These are phyloP conservation scores for Russula sp. DNA, from an alignment of 768 basidiomycete genomes.

Conservation along the genomic window DNA sequence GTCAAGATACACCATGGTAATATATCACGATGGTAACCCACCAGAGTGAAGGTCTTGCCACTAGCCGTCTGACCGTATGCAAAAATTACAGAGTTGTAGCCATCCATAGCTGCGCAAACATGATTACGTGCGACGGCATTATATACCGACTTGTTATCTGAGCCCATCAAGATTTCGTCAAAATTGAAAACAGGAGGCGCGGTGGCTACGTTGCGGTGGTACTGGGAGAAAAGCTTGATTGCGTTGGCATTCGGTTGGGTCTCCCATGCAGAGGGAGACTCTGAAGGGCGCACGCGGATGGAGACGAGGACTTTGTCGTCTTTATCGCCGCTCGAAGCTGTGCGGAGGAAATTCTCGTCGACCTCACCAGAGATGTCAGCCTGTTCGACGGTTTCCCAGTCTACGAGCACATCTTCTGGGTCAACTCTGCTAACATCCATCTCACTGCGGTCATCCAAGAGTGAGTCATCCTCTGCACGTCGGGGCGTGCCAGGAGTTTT, in stretches of 20 bases:
- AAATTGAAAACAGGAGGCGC: slow-evolving; percentile 52
- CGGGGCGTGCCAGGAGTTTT: slow-evolving; percentile 32
- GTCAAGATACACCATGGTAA: background rate
- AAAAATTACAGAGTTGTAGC: slow-evolving; percentile 93
- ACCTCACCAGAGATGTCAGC: slow-evolving; percentile 63
- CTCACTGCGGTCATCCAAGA: slow-evolving; percentile 47
- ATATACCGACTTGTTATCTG: slow-evolving; percentile 75
- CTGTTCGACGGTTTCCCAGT: slow-evolving; percentile 62
- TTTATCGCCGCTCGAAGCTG: slow-evolving; percentile 47
- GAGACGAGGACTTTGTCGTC: slow-evolving; percentile 86
- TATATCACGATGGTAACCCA: slow-evolving; percentile 23
- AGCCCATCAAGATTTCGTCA: slow-evolving; percentile 70
- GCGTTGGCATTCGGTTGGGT: slow-evolving; percentile 35
- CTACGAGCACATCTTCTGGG: slow-evolving; percentile 68
- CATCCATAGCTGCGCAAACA: slow-evolving; percentile 90
- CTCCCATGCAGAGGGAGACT: slow-evolving; percentile 49
- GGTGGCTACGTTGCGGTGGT: slow-evolving; percentile 39
- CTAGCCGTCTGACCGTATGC: slow-evolving; percentile 88
- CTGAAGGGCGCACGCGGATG: slow-evolving; percentile 61
- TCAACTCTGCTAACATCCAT: slow-evolving; percentile 74
- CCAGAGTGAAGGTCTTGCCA: slow-evolving; percentile 67
- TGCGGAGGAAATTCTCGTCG: slow-evolving; percentile 47
- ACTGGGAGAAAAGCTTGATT: slow-evolving; percentile 55
- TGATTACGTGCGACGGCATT: slow-evolving; percentile 68
- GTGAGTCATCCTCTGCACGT: slow-evolving; percentile 42